Conservation (phyloP, 441 rosid genomes). For the Pelargonium fulgidum region DNA sequence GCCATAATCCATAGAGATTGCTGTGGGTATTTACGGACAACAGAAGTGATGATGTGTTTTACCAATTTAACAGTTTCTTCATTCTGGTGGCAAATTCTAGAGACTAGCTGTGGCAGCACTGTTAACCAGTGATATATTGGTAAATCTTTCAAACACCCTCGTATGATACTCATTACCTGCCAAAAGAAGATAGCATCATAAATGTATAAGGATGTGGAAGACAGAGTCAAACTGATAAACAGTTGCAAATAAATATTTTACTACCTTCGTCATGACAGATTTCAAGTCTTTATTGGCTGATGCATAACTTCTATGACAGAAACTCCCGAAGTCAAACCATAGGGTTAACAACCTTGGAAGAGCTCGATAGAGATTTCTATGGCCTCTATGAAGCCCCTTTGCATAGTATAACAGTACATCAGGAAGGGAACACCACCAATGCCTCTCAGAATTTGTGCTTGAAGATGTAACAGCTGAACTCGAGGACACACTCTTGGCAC, state of each 20-base stretch:
- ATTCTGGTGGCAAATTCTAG: conserved; percentile 98
- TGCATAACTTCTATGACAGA: conserved; percentile 54
- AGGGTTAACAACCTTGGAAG: conserved; percentile 96
- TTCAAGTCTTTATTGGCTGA: conserved; percentile 65
- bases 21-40: conserved; percentile 85
- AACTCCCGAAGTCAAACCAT: conserved; percentile 95
- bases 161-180: conserved; percentile 79
- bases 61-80: conserved; percentile 76
- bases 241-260: conserved; percentile 13
- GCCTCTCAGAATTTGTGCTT: conserved; percentile 48
- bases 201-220: not conserved
- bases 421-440: conserved; percentile 73
- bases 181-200: conserved; percentile 26
- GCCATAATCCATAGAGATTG: conserved; percentile 98
- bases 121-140: conserved; percentile 96
- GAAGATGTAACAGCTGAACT: conserved; percentile 44
- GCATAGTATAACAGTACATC: conserved; percentile 87
- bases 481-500: conserved; percentile 40
- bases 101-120: conserved; percentile 92
- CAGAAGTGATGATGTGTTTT: conserved; percentile 75
- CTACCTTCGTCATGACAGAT: conserved; percentile 70
- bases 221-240: not conserved
- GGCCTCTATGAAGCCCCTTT: conserved; percentile 92
- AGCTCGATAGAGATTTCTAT: conserved; percentile 94
- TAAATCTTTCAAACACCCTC: conserved; percentile 96